phyloP scores from a whole-genome alignment of 495 filamentous ascomycete genomes.

The Neurospora sp. region DNA sequence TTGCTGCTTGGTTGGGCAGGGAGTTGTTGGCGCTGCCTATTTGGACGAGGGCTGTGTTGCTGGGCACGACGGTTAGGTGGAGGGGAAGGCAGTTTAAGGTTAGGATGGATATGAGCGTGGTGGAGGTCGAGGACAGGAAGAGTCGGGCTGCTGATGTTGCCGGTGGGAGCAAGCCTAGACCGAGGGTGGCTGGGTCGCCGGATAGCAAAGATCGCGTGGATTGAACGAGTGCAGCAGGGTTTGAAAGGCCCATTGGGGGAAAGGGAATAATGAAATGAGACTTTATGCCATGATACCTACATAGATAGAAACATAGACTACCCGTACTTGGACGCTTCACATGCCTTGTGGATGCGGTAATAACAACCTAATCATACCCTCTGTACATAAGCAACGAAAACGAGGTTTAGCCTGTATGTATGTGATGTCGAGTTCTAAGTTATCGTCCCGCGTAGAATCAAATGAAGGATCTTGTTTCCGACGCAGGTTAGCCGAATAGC shows the following conservation, averaged over 20 bases:
- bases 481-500: not conserved
- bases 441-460: not conserved
- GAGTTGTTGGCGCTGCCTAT: constrained; percentile 77
- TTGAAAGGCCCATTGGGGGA: not conserved
- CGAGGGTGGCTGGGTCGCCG: not conserved
- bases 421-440: not conserved
- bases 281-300: not conserved
- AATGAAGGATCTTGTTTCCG: not conserved
- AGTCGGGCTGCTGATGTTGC: not conserved
- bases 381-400: not conserved
- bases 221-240: not conserved
- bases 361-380: not conserved
- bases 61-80: constrained; percentile 79
- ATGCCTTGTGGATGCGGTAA: not conserved
- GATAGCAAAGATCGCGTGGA: constrained; percentile 22
- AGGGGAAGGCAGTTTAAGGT: constrained; percentile 75
- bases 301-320: not conserved
- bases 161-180: constrained; percentile 2
- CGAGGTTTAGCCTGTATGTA: not conserved
- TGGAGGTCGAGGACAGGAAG: constrained; percentile 23
- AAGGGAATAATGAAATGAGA: not conserved
- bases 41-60: constrained; percentile 76
- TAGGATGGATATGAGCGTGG: constrained; percentile 71
- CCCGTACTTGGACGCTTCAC: not conserved
- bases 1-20: constrained; percentile 74